Evolutionary conservation across 139 green algal genomes (phyloP), one percentile per base, ranked within the genome.

Genomic region (Micromonas commoda): DNA sequence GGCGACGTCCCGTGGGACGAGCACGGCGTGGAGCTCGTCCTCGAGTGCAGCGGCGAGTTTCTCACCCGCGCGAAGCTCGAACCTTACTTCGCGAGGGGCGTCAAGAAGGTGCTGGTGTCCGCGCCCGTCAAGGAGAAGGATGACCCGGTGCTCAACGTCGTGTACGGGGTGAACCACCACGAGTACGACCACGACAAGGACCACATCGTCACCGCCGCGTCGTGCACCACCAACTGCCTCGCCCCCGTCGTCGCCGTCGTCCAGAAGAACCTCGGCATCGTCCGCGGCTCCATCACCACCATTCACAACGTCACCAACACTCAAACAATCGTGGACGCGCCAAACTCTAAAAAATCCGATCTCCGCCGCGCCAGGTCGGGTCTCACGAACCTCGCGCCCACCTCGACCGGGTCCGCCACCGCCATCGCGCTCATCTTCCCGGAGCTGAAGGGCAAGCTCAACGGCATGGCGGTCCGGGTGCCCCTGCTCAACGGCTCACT

Each of bases 251-350:
- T 81, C 26, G 37, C 85, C 70, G 85, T 89, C 2, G 86, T 96
- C 23, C 87, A 89, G 21, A 88, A 93, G 71, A 90, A 94, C 73
- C 80, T 96, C n/a, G 88, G 88, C 60, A 94, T 96, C 52, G 63
- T 79, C 35, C 88, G 90, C 54, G 91, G 91, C 71, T 91, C 85
- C 81, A 96, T 96, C 83, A 96, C 92, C 61, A 96, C 92, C 35
- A 87, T 93, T 67, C 92, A 96, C 79, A 90, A 94, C 85, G 83
- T 96, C 54, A 96, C 91, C 61, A 96, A 96, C 85, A 96, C 91
- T 57, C 85, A 91, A 82, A 93, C 88, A 2, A 80, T 96, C 34
- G 81, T 96, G 64, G 91, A 96, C 57, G 91, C 91, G 26, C 86
- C 90, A 29, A 95, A 95, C 81, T 28, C 76, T 35, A 96, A 96